Evolutionary conservation across 2,329 filamentous ascomycete genomes (phyloP).

Genomic region (Alternaria angustiovoidea): DNA sequence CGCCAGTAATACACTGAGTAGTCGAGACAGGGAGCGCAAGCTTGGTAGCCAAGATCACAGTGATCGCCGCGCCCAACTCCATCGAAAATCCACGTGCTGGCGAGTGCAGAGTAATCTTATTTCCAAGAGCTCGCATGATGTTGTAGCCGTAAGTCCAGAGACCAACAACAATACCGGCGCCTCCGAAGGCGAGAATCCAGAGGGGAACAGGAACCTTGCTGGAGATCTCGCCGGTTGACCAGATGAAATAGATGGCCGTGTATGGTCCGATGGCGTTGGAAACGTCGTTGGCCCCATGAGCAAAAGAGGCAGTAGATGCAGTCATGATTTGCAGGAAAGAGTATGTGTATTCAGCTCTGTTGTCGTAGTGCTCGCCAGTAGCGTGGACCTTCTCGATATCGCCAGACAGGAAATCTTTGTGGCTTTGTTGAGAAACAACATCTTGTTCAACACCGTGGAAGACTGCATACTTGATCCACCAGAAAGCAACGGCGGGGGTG

Average conservation of each 20-base stretch:
- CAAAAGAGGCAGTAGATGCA: constrained; percentile 75
- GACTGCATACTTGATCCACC: constrained; percentile 56
- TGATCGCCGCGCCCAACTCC: constrained; percentile 61
- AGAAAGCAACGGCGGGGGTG: constrained; percentile 54
- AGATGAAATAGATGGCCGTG: constrained; percentile 70
- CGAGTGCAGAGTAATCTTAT: constrained; percentile 69
- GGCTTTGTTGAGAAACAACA: constrained; percentile 53
- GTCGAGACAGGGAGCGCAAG: constrained; percentile 64
- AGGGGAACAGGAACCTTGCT: not conserved
- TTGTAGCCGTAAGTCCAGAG: constrained; percentile 71
- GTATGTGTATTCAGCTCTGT: constrained; percentile 62
- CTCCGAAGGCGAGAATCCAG: constrained; percentile 58
- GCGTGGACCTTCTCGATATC: constrained; percentile 66
- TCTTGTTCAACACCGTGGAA: constrained; percentile 62
- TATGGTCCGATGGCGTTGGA: constrained; percentile 64
- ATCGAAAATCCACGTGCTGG: constrained; percentile 61
- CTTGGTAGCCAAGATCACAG: constrained; percentile 70
- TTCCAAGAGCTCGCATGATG: constrained; percentile 70
- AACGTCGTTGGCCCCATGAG: constrained; percentile 74
- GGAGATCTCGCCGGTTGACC: constrained; percentile 54
- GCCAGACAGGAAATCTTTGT: constrained; percentile 59
- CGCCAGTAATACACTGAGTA: constrained; percentile 62
- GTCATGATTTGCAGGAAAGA: constrained; percentile 56
- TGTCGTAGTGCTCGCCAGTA: constrained; percentile 67
- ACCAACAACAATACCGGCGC: constrained; percentile 63